These are phyloP conservation scores for Colletotrichum viniferum DNA, from an alignment of 2,329 filamentous ascomycete species.

Conservation along the genomic window DNA sequence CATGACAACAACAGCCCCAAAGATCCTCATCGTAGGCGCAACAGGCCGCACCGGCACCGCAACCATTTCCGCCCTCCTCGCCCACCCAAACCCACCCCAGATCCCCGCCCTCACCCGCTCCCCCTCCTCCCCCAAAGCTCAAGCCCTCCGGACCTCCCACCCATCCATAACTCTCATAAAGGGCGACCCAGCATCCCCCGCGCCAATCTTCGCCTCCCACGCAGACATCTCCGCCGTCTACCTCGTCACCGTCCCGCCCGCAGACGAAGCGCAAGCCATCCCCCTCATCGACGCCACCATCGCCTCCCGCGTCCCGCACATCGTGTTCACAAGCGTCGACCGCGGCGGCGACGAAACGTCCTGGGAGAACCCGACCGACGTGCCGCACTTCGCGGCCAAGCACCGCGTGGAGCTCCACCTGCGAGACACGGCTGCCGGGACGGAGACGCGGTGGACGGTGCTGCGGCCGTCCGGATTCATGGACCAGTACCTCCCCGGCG, in stretches of 20 bases:
- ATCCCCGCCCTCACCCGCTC: slow-evolving; percentile 10
- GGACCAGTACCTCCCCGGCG: slow-evolving; percentile 27
- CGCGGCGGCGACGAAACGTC: slow-evolving; percentile 25
- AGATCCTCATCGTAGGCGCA: slow-evolving; percentile 50
- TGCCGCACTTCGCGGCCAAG: slow-evolving; percentile 26
- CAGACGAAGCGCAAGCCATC: slow-evolving; percentile 26
- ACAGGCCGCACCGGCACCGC: slow-evolving; percentile 51
- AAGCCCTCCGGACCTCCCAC: not conserved
- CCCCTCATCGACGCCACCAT: slow-evolving; percentile 28
- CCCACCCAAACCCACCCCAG: not conserved
- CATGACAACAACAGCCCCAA: slow-evolving; percentile 31
- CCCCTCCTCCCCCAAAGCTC: not conserved
- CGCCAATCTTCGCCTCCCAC: slow-evolving; percentile 22
- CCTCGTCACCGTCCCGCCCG: slow-evolving; percentile 30
- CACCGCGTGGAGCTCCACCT: slow-evolving; percentile 21
- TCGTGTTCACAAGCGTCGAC: slow-evolving; percentile 28
- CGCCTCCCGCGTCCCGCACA: slow-evolving; percentile 29
- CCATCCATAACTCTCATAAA: slow-evolving; percentile 13
- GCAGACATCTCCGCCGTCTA: slow-evolving; percentile 26
- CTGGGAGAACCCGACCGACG: slow-evolving; percentile 21
- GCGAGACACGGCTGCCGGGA: not conserved
- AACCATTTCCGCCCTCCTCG: slow-evolving; percentile 33
- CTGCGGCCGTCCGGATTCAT: slow-evolving; percentile 31
- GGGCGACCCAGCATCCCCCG: slow-evolving; percentile 6
- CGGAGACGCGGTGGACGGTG: slow-evolving; percentile 25